Evolutionary conservation across 176 grass and related monocot species (phyloP).

Genomic region (Musa acuminata): DNA sequence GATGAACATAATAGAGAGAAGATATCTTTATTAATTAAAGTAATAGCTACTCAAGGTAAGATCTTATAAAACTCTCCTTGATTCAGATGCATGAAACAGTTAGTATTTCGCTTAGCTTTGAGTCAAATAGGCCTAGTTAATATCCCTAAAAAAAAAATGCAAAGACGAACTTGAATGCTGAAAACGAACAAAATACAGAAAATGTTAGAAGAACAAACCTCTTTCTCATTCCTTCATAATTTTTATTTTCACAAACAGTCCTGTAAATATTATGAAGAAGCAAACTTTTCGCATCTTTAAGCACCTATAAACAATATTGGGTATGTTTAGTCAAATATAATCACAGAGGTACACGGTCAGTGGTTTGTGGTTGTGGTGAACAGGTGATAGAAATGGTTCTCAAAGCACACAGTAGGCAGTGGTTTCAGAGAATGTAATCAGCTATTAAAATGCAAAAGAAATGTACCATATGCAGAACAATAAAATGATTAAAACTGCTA

Average conservation of each 20-base stretch:
- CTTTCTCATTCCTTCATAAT: slow-evolving; percentile 73
- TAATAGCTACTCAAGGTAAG: too few relatives aligned
- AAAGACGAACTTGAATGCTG: neutral
- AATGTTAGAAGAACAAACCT: slow-evolving; percentile 28
- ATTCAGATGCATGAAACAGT: too few relatives aligned
- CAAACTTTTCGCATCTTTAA: slow-evolving; percentile 84
- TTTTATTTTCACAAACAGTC: slow-evolving; percentile 83
- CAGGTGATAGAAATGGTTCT: too few relatives aligned
- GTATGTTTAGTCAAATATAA: neutral
- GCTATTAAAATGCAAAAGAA: neutral
- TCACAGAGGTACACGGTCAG: neutral
- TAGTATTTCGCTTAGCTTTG: neutral
- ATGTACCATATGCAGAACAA: neutral
- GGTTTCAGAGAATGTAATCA: neutral
- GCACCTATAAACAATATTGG: slow-evolving; percentile 40
- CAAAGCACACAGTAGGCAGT: neutral
- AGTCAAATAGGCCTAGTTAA: neutral
- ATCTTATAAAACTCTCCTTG: too few relatives aligned
- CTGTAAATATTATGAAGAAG: slow-evolving; percentile 83
- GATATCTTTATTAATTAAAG: too few relatives aligned
- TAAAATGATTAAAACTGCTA: neutral
- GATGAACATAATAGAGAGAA: too few relatives aligned
- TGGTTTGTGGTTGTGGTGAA: neutral
- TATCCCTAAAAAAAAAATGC: neutral
- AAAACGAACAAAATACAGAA: neutral